Conservation (phyloP, 257 asterid species). For the Echium plantagineum region DNA sequence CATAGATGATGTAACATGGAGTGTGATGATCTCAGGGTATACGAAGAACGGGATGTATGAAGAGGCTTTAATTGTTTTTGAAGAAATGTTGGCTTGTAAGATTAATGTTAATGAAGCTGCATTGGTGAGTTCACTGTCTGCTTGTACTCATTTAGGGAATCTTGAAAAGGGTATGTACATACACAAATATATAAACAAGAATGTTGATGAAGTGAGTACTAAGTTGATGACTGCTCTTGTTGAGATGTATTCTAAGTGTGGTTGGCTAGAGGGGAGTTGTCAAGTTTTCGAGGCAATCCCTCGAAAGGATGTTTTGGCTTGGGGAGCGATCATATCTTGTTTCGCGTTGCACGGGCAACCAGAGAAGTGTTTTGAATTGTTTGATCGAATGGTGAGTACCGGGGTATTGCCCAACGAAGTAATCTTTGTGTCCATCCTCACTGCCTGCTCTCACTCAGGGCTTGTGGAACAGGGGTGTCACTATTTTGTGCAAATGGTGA, state of each 20-base stretch:
- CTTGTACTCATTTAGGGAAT: conserved; percentile 22
- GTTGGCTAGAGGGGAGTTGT: conserved; percentile 16
- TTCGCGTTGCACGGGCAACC: conserved; percentile 18
- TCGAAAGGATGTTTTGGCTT: conserved; percentile 17
- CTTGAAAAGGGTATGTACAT: conserved; percentile 28
- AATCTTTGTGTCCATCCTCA: conserved; percentile 15
- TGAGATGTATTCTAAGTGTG: conserved; percentile 29
- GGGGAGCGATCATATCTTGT: conserved; percentile 23
- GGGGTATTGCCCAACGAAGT: conserved; percentile 15
- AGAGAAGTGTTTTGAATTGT: conserved; percentile 13
- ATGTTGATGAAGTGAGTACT: neutral
- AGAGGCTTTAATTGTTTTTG: conserved; percentile 10
- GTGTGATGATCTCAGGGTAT: conserved; percentile 22
- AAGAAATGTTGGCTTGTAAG: conserved; percentile 14
- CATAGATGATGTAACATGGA: conserved; percentile 23
- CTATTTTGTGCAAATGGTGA: conserved; percentile 17
- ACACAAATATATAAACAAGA: conserved; percentile 14
- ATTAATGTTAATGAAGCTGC: conserved; percentile 16
- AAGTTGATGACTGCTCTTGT: conserved; percentile 16
- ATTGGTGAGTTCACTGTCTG: conserved; percentile 20
- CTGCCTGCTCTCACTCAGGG: conserved; percentile 26
- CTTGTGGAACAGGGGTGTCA: conserved; percentile 12
- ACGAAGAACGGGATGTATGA: conserved; percentile 16
- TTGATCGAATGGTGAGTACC: conserved; percentile 13
- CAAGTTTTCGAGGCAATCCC: conserved; percentile 14